Evolutionary conservation across 805 yeast genomes (phyloP).

Genomic region (Candida taoyuanica): DNA sequence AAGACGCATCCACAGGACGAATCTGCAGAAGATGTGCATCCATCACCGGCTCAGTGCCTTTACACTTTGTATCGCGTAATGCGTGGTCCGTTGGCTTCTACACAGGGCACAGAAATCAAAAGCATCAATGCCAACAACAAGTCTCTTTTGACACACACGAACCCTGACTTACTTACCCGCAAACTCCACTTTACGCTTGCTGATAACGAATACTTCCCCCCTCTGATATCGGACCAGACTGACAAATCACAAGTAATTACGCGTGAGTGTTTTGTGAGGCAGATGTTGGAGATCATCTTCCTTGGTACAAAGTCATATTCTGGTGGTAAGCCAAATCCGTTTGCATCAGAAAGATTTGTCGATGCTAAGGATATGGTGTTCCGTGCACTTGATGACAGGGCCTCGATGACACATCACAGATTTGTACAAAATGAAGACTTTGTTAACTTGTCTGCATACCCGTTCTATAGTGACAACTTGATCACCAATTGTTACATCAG

Average conservation of each 20-base stretch:
- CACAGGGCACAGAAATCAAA: slow-evolving; percentile 41
- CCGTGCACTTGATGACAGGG: slow-evolving; percentile 29
- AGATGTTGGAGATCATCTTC: slow-evolving; percentile 48
- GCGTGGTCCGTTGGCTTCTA: slow-evolving; percentile 56
- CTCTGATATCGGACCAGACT: slow-evolving; percentile 34
- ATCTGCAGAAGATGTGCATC: slow-evolving; percentile 26
- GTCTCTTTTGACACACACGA: slow-evolving; percentile 51
- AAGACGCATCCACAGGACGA: slow-evolving; percentile 24
- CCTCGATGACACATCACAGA: slow-evolving; percentile 24
- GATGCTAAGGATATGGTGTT: slow-evolving; percentile 27
- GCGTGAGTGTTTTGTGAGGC: slow-evolving; percentile 50
- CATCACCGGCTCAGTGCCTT: slow-evolving; percentile 55
- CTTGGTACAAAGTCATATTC: slow-evolving; percentile 34
- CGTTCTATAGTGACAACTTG: slow-evolving; percentile 44
- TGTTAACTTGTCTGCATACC: slow-evolving; percentile 44
- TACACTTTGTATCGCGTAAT: slow-evolving; percentile 58
- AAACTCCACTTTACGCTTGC: slow-evolving; percentile 41
- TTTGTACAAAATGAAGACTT: slow-evolving; percentile 29
- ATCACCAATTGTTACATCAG: slow-evolving; percentile 44
- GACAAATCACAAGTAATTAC: slow-evolving; percentile 30
- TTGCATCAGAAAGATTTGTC: slow-evolving; percentile 25
- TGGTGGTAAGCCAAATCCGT: slow-evolving; percentile 25
- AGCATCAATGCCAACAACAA: slow-evolving; percentile 51
- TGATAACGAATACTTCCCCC: slow-evolving; percentile 41
- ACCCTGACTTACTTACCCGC: slow-evolving; percentile 45